These are phyloP conservation scores for Coffea canephora DNA, from an alignment of 257 asterid genomes.

Conservation along the genomic window DNA sequence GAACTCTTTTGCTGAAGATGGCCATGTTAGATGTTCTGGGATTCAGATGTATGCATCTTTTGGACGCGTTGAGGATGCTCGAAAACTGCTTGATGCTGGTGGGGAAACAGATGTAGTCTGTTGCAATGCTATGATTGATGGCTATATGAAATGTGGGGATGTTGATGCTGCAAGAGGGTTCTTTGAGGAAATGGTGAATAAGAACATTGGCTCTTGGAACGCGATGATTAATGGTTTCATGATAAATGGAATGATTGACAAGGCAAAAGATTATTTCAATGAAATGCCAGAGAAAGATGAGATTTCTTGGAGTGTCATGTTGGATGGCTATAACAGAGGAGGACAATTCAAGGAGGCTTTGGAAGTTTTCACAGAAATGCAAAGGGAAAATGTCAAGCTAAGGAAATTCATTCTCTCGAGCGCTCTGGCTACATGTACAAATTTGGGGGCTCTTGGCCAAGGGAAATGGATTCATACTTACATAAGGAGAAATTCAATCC, in stretches of 20 bases:
- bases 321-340: conserved; percentile 36
- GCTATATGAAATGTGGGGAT: conserved; percentile 40
- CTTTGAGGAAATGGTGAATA: conserved; percentile 33
- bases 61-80: conserved; percentile 33
- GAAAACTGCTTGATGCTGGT: conserved; percentile 25
- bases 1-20: conserved; percentile 19
- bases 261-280: conserved; percentile 39
- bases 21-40: conserved; percentile 31
- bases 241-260: conserved; percentile 29
- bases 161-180: conserved; percentile 28
- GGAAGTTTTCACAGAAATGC: conserved; percentile 47
- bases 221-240: conserved; percentile 39
- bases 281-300: conserved; percentile 40
- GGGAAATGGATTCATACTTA: conserved; percentile 55
- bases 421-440: conserved; percentile 45
- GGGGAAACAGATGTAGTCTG: conserved; percentile 38
- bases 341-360: conserved; percentile 41
- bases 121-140: conserved; percentile 51
- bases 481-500: conserved; percentile 25
- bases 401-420: conserved; percentile 32
- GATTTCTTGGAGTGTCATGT: conserved; percentile 52
- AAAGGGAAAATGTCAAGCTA: conserved; percentile 22
- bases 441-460: conserved; percentile 39
- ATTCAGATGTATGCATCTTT: conserved; percentile 48
- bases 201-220: conserved; percentile 44